Evolutionary conservation across 768 basidiomycete species (phyloP).

Genomic region (Leucocoprinus leucothites): DNA sequence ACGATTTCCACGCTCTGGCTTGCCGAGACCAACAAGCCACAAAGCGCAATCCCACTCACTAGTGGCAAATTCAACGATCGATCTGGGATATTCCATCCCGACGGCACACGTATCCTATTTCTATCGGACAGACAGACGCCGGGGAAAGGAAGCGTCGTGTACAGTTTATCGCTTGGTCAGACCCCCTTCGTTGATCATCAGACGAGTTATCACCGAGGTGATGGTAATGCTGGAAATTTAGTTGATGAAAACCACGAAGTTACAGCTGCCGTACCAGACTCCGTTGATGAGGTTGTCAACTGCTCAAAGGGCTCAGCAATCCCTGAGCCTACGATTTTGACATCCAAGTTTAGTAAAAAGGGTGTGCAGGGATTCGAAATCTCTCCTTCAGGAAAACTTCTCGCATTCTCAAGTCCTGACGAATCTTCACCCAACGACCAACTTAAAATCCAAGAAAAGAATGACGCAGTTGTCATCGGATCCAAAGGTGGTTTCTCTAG

Average conservation of each 20-base stretch:
- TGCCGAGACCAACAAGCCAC: slow-evolving; percentile 22
- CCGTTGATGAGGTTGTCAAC: not conserved
- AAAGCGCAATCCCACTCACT: slow-evolving; percentile 25
- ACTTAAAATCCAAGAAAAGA: slow-evolving; percentile 17
- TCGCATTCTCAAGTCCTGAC: slow-evolving; percentile 26
- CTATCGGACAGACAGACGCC: slow-evolving; percentile 26
- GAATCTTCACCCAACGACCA: slow-evolving; percentile 14
- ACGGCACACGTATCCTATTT: slow-evolving; percentile 25
- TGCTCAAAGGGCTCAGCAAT: slow-evolving; percentile 1
- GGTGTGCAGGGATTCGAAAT: slow-evolving; percentile 27
- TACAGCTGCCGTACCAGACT: too few species aligned
- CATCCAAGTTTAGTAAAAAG: slow-evolving; percentile 10
- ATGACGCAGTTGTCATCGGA: slow-evolving; percentile 26
- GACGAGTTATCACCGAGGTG: slow-evolving; percentile 16
- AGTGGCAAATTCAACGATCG: slow-evolving; percentile 26
- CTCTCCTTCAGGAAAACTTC: slow-evolving; percentile 27
- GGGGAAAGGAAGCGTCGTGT: slow-evolving; percentile 19
- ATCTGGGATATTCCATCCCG: slow-evolving; percentile 29
- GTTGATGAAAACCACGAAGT: not conserved
- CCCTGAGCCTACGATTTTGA: slow-evolving; percentile 11
- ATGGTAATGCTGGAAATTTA: not conserved
- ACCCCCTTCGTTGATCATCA: slow-evolving; percentile 3
- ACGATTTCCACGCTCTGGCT: slow-evolving; percentile 28
- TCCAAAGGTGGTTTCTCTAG: slow-evolving; percentile 20
- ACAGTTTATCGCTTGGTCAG: slow-evolving; percentile 9